Evolutionary conservation across 108 stramenopile genomes (phyloP).

Genomic region (Cylindrotheca fusiformis): DNA sequence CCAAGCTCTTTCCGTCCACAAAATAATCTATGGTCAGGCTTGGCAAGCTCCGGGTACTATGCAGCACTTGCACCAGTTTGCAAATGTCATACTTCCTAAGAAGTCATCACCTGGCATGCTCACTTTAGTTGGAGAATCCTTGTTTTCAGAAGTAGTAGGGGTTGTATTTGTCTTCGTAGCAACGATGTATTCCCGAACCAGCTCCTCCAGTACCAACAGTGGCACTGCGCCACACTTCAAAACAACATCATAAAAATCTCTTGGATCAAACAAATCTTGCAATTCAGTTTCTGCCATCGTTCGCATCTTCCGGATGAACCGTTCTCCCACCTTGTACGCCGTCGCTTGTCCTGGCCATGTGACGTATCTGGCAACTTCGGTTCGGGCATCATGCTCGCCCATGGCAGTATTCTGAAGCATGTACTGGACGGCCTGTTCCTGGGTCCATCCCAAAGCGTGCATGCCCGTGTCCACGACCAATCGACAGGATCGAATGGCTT

Average conservation of each 20-base stretch:
- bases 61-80: constrained; percentile 52
- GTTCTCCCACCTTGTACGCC: constrained; percentile 64
- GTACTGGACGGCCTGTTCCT: constrained; percentile 43
- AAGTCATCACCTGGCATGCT: background rate
- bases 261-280: constrained; percentile 36
- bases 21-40: constrained; percentile 5
- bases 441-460: constrained; percentile 51
- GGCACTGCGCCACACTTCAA: constrained; percentile 51
- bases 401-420: constrained; percentile 62
- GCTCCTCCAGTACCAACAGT: constrained; percentile 40
- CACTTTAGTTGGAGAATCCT: background rate
- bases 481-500: constrained; percentile 47
- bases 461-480: constrained; percentile 66
- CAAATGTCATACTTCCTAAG: constrained; percentile 37
- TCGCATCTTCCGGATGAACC: constrained; percentile 36
- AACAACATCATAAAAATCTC: constrained; percentile 55
- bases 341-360: constrained; percentile 68
- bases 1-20: too few relatives aligned
- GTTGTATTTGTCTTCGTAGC: constrained; percentile 1
- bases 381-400: constrained; percentile 56
- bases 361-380: constrained; percentile 47
- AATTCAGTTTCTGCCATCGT: constrained; percentile 34
- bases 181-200: constrained; percentile 36
- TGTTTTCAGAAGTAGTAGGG: background rate
- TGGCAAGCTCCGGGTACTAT: constrained; percentile 39